Conservation (phyloP, 768 basidiomycete genomes). For the Russula compacta region DNA sequence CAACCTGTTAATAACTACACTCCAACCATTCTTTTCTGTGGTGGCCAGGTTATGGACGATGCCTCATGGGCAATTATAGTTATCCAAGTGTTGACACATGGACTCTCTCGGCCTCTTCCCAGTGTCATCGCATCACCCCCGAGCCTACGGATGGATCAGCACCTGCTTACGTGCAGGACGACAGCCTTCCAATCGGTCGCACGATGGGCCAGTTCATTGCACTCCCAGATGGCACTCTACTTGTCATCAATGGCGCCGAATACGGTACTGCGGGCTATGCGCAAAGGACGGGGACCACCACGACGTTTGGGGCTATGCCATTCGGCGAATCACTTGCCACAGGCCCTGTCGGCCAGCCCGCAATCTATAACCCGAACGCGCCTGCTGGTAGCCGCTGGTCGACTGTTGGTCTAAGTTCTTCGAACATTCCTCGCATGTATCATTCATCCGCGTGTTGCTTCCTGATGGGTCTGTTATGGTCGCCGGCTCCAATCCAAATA, state of each 20-base stretch:
- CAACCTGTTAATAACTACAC: conserved; percentile 78
- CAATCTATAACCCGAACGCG: conserved; percentile 72
- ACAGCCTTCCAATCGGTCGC: conserved; percentile 61
- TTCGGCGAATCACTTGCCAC: conserved; percentile 67
- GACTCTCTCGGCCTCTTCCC: conserved; percentile 54
- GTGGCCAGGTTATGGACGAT: conserved; percentile 72
- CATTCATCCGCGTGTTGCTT: conserved; percentile 86
- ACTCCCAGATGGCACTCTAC: conserved; percentile 65
- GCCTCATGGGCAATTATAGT: conserved; percentile 64
- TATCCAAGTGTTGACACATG: conserved; percentile 66
- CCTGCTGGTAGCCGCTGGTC: conserved; percentile 70
- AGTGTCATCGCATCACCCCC: conserved; percentile 79
- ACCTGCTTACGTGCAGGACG: conserved; percentile 58
- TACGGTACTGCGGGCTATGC: conserved; percentile 90
- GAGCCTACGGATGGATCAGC: conserved; percentile 63
- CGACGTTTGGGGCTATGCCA: conserved; percentile 45
- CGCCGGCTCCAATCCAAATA: conserved; percentile 89
- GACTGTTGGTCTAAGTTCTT: conserved; percentile 48
- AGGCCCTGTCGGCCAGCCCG: conserved; percentile 67
- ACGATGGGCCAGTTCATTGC: conserved; percentile 91
- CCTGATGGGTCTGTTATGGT: conserved; percentile 80
- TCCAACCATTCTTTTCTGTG: conserved; percentile 83
- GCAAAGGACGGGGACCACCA: conserved; percentile 31
- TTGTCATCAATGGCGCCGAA: conserved; percentile 70
- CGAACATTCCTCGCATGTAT: conserved; percentile 73